These are phyloP conservation scores for Diospyros lotus DNA, from an alignment of 148 eudicot genomes.

Conservation along the genomic window DNA sequence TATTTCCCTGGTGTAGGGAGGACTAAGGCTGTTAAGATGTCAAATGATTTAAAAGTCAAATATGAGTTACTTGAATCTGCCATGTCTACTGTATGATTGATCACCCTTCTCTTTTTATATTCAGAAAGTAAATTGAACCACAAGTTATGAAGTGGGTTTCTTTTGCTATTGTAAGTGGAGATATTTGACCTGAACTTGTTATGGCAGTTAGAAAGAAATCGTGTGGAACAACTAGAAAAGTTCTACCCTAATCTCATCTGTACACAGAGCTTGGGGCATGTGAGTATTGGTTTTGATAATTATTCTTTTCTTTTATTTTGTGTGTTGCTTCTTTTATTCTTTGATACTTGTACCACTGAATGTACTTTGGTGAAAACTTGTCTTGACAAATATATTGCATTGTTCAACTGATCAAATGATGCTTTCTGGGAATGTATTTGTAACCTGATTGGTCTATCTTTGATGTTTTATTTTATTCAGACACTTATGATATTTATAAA, in stretches of 20 bases:
- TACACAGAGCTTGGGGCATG: conserved; percentile 87
- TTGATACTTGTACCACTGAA: neutral
- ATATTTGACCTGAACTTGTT: conserved; percentile 18
- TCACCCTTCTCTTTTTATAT: neutral
- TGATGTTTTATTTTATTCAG: conserved; percentile 8
- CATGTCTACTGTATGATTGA: conserved; percentile 42
- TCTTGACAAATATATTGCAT: neutral
- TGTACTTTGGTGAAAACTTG: neutral
- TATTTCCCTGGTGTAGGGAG: conserved; percentile 44
- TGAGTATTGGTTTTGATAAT: conserved; percentile 27
- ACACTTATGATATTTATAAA: conserved; percentile 19
- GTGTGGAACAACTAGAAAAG: conserved; percentile 83
- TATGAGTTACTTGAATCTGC: conserved; percentile 72
- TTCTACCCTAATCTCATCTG: conserved; percentile 81
- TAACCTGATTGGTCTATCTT: conserved; percentile 4
- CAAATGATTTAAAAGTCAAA: conserved; percentile 57
- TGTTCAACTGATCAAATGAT: neutral
- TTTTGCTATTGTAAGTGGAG: neutral
- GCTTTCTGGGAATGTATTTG: neutral
- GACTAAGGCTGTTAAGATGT: conserved; percentile 64
- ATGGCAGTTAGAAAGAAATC: conserved; percentile 73
- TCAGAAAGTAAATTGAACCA: neutral
- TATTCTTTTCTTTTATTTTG: neutral
- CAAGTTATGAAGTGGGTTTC: conserved; percentile 5
- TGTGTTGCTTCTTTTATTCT: neutral